Conservation (phyloP, 441 rosid genomes). For the Populus hybrid region DNA sequence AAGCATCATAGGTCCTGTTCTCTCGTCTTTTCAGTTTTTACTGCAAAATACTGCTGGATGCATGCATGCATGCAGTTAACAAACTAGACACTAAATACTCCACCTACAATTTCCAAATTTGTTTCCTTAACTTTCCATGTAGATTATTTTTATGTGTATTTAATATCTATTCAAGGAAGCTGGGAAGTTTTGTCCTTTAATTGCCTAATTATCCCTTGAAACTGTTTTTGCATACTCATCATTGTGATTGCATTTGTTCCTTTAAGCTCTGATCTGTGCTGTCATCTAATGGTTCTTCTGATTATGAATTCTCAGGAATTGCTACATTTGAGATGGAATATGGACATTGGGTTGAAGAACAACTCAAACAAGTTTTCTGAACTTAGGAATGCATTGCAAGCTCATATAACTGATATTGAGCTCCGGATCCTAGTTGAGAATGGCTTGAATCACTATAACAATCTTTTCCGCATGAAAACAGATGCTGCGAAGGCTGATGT, state of each 20-base stretch:
- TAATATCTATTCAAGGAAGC: neutral
- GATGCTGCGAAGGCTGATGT: constrained; percentile 82
- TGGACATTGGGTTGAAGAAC: constrained; percentile 81
- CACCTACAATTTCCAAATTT: neutral
- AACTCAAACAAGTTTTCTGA: constrained; percentile 66
- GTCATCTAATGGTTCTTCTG: neutral
- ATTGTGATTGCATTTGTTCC: neutral
- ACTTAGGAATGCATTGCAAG: constrained; percentile 79
- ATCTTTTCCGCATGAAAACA: constrained; percentile 65
- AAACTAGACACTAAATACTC: neutral
- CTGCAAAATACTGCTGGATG: neutral
- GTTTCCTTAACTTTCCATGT: neutral
- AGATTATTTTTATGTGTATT: neutral
- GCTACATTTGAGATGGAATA: constrained; percentile 89
- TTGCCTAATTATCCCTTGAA: neutral
- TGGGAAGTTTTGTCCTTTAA: neutral
- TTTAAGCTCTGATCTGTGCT: neutral
- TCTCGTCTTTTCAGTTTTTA: neutral
- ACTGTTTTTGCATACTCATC: too few species aligned
- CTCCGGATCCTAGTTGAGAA: constrained; percentile 73
- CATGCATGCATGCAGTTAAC: neutral
- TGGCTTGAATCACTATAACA: constrained; percentile 65
- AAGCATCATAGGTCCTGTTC: neutral
- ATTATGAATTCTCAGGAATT: constrained; percentile 44
- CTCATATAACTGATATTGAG: constrained; percentile 68